These are phyloP conservation scores for Chalaropsis ovoidea DNA, from an alignment of 2,329 filamentous ascomycete genomes.

Conservation along the genomic window DNA sequence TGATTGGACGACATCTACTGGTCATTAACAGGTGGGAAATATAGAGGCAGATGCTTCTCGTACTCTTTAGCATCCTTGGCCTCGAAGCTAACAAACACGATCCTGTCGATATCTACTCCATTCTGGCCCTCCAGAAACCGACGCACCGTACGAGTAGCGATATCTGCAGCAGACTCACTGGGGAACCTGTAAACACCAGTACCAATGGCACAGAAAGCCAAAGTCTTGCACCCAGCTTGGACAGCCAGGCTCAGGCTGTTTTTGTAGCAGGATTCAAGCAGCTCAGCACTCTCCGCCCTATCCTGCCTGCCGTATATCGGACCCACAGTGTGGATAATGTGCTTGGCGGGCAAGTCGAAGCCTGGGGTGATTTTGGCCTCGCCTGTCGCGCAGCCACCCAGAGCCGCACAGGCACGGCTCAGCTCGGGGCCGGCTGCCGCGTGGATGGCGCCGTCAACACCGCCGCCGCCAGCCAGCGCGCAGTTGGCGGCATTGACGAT, in stretches of 20 bases:
- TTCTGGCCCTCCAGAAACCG: constrained; percentile 41
- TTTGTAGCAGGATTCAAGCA: constrained; percentile 56
- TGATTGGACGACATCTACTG: not conserved
- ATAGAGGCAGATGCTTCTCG: constrained; percentile 49
- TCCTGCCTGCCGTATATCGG: constrained; percentile 54
- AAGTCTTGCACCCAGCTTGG: constrained; percentile 51
- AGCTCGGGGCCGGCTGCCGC: constrained; percentile 63
- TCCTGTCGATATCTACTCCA: constrained; percentile 50
- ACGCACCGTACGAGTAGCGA: constrained; percentile 53
- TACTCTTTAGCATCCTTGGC: constrained; percentile 69
- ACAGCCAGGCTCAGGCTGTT: constrained; percentile 63
- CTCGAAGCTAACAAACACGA: constrained; percentile 80
- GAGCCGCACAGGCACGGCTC: constrained; percentile 29
- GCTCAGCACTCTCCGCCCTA: constrained; percentile 36
- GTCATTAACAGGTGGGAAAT: not conserved
- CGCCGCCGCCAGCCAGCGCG: constrained; percentile 72
- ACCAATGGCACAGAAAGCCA: constrained; percentile 78
- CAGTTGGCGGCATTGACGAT: constrained; percentile 91
- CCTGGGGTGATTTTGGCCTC: constrained; percentile 80
- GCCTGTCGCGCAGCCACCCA: constrained; percentile 57
- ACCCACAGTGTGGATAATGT: constrained; percentile 84
- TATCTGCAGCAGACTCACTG: constrained; percentile 57
- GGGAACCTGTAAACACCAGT: constrained; percentile 90
- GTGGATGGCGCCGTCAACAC: constrained; percentile 84
- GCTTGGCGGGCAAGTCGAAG: constrained; percentile 62